phyloP scores from a whole-genome alignment of 1,284 basidiomycete genomes.

The Cystobasidium sp. region DNA sequence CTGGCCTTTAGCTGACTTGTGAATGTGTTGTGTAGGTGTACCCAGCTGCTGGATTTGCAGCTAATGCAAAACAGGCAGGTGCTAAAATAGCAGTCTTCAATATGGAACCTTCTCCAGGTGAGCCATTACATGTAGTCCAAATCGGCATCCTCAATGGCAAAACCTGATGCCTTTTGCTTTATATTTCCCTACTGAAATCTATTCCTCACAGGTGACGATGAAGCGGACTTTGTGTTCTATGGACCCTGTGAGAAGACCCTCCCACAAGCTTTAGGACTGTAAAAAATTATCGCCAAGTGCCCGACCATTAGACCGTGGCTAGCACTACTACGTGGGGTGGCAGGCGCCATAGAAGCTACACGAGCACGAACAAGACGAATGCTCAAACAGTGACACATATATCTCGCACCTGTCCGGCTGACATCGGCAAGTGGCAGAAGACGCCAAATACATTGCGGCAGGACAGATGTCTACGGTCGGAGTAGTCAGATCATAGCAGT shows the following conservation, averaged over 20 bases:
- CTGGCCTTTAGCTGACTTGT: neutral
- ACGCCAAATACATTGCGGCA: too few species aligned
- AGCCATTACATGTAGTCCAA: neutral
- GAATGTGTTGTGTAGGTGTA: conserved; percentile 52
- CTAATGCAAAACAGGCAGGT: conserved; percentile 57
- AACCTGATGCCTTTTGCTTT: neutral
- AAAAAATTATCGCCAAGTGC: neutral
- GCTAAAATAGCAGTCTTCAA: conserved; percentile 69
- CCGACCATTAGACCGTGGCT: neutral
- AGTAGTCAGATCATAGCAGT: too few species aligned
- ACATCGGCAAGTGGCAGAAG: too few species aligned
- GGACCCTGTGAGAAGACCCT: conserved; percentile 61
- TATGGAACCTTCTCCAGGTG: conserved; percentile 57
- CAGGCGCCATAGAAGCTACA: too few species aligned
- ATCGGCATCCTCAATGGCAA: neutral
- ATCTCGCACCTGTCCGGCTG: too few species aligned
- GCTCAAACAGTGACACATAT: too few species aligned
- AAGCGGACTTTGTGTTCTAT: conserved; percentile 63
- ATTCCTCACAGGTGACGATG: conserved; percentile 56
- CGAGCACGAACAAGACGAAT: too few species aligned
- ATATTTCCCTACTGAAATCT: conserved; percentile 48
- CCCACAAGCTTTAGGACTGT: conserved; percentile 47
- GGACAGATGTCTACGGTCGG: too few species aligned
- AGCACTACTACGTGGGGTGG: too few species aligned
- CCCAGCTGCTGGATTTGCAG: conserved; percentile 62